These are phyloP conservation scores for Mycena vulgaris DNA, from an alignment of 768 basidiomycete species.

Conservation along the genomic window DNA sequence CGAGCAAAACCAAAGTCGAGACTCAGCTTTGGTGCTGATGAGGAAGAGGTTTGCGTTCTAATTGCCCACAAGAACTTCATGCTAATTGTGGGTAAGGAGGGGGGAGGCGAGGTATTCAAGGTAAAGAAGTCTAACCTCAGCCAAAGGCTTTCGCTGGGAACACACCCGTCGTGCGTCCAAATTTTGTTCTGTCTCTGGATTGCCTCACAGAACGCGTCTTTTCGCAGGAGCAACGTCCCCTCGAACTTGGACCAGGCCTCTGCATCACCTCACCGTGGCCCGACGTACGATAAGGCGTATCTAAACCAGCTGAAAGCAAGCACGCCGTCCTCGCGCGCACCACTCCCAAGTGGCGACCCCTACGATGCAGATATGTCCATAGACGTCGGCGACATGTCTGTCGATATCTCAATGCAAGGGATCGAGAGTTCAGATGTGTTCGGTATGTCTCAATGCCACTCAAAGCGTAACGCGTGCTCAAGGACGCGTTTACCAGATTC, in stretches of 20 bases:
- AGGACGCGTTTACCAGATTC: constrained; percentile 40
- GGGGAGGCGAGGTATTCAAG: constrained; percentile 77
- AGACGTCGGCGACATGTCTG: constrained; percentile 60
- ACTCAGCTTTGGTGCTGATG: constrained; percentile 83
- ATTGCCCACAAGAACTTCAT: constrained; percentile 32
- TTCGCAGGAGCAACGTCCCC: constrained; percentile 47
- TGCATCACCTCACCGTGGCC: constrained; percentile 67
- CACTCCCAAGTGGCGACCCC: constrained; percentile 52
- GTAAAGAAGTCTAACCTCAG: constrained; percentile 66
- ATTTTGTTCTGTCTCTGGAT: background rate
- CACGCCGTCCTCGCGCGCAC: constrained; percentile 72
- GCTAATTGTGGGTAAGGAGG: constrained; percentile 62
- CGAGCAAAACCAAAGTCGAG: constrained; percentile 75
- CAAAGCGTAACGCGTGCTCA: background rate
- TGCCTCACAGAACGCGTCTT: constrained; percentile 14
- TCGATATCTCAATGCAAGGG: constrained; percentile 55
- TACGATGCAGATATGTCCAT: constrained; percentile 69
- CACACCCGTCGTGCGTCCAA: constrained; percentile 62
- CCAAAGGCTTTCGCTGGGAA: constrained; percentile 54
- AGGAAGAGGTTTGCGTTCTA: constrained; percentile 68
- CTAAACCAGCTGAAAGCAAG: constrained; percentile 85
- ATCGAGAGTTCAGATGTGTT: constrained; percentile 48
- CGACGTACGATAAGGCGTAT: constrained; percentile 81
- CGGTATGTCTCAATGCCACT: constrained; percentile 45
- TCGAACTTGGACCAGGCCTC: constrained; percentile 69